phyloP scores from a whole-genome alignment of 441 rosid species.

The Capsella rubella region DNA sequence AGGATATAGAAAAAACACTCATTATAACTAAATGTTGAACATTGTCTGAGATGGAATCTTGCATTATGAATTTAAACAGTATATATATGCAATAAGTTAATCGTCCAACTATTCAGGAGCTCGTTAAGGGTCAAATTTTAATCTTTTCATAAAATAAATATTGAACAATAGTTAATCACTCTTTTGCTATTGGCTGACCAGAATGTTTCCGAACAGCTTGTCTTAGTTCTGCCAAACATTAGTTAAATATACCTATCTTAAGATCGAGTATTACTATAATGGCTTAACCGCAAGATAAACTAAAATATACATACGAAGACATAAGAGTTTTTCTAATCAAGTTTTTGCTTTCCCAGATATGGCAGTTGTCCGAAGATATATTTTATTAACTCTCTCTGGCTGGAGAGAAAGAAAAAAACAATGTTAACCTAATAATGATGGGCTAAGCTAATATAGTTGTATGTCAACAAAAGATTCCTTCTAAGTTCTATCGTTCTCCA shows the following conservation, averaged over 20 bases:
- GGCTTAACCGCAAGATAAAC: slow-evolving; percentile 26
- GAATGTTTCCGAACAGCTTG: slow-evolving; percentile 32
- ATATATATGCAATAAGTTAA: slow-evolving; percentile 24
- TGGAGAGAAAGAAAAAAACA: not conserved
- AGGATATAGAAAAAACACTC: not conserved
- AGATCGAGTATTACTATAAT: slow-evolving; percentile 14
- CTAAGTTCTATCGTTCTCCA: not conserved
- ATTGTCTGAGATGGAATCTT: slow-evolving; percentile 28
- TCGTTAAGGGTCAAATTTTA: slow-evolving; percentile 31
- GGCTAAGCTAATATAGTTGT: not conserved
- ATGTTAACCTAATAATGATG: not conserved
- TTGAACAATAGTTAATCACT: slow-evolving; percentile 20
- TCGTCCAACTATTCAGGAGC: slow-evolving; percentile 46
- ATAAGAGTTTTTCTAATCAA: slow-evolving; percentile 13
- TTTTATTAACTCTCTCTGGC: not conserved
- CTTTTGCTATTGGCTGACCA: slow-evolving; percentile 34
- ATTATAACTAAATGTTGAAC: slow-evolving; percentile 9
- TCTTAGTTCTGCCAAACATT: slow-evolving; percentile 30
- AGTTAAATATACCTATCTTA: slow-evolving; percentile 25
- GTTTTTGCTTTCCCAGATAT: slow-evolving; percentile 20
- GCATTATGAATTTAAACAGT: slow-evolving; percentile 20
- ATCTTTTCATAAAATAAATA: not conserved
- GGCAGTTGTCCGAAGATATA: slow-evolving; percentile 6
- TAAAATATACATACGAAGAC: slow-evolving; percentile 20
- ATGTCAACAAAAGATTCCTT: not conserved